Conservation (phyloP, 1,139 yeast species). For the Eremothecium coryli region DNA sequence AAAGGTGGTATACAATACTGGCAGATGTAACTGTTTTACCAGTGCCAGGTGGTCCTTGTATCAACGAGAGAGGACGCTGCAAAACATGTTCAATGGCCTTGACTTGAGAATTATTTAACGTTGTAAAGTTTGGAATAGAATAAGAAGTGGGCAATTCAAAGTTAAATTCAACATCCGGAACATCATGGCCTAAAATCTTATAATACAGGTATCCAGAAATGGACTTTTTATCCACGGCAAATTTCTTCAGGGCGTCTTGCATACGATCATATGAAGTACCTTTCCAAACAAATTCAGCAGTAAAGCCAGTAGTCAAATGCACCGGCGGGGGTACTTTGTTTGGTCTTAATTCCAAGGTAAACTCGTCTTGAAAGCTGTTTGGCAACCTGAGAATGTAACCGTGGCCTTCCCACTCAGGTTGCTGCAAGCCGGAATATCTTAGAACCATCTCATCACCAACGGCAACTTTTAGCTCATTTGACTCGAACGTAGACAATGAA, state of each 20-base stretch:
- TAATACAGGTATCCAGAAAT: conserved; percentile 74
- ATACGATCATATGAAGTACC: conserved; percentile 75
- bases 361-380: conserved; percentile 55
- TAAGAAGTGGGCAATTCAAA: conserved; percentile 50
- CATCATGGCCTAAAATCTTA: conserved; percentile 74
- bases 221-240: conserved; percentile 65
- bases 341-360: conserved; percentile 58
- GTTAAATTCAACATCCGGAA: conserved; percentile 54
- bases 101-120: conserved; percentile 67
- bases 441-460: conserved; percentile 77
- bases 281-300: conserved; percentile 87
- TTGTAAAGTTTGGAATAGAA: conserved; percentile 59
- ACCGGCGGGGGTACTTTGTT: conserved; percentile 36
- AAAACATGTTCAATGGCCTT: conserved; percentile 69
- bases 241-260: conserved; percentile 65
- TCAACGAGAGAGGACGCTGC: conserved; percentile 67
- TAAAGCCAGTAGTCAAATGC: conserved; percentile 54
- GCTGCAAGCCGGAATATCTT: conserved; percentile 45
- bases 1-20: conserved; percentile 71
- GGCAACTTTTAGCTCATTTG: conserved; percentile 61
- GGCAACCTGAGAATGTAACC: conserved; percentile 74
- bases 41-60: conserved; percentile 94
- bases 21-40: conserved; percentile 95
- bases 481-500: conserved; percentile 56
- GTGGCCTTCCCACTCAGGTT: conserved; percentile 54